These are phyloP conservation scores for Diaporthe vexans DNA, from an alignment of 2,329 filamentous ascomycete species.

Conservation along the genomic window DNA sequence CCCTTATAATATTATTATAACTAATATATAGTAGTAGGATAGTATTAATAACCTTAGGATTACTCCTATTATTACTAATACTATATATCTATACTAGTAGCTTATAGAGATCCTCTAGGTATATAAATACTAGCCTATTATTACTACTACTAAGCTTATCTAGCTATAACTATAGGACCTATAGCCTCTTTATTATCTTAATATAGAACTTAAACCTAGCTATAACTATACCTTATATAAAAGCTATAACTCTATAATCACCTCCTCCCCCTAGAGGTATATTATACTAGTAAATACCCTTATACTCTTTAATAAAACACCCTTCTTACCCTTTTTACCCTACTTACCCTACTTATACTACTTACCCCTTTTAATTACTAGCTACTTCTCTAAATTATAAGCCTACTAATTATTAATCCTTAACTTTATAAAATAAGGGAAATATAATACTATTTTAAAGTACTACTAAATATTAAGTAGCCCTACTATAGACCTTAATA, in stretches of 20 bases:
- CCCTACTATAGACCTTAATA: neutral
- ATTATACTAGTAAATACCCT: neutral
- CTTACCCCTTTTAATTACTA: neutral
- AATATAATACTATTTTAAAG: neutral
- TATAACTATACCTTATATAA: neutral
- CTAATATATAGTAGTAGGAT: too few relatives aligned
- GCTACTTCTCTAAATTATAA: neutral
- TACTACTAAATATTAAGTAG: neutral
- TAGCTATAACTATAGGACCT: neutral
- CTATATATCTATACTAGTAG: neutral
- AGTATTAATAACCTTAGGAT: too few relatives aligned
- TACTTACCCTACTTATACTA: too few relatives aligned
- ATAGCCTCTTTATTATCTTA: neutral
- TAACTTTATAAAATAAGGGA: neutral
- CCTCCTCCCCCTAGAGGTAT: neutral
- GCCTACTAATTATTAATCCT: neutral
- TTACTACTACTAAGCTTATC: neutral
- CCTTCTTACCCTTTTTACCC: too few relatives aligned
- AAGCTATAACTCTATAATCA: neutral
- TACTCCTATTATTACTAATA: too few relatives aligned
- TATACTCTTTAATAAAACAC: neutral
- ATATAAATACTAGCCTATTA: neutral
- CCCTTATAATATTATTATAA: too few relatives aligned
- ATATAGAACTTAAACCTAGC: neutral
- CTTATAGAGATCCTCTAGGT: neutral